Evolutionary conservation across 73 alveolate species (phyloP).

Genomic region (Tetrahymena thermophila): DNA sequence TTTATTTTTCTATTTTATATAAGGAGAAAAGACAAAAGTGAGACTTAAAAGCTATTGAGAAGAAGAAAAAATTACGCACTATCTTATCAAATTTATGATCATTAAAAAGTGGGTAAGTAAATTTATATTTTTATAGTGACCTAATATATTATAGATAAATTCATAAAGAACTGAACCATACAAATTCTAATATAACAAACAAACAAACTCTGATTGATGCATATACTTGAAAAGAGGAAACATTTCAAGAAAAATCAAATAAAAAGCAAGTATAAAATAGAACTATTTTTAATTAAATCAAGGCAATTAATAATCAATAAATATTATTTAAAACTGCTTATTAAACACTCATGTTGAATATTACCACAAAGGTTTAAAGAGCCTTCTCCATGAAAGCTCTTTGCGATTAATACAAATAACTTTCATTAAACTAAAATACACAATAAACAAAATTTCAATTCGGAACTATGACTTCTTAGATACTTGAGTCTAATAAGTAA

Average conservation of each 20-base stretch:
- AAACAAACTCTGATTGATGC: not conserved
- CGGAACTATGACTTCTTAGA: not conserved
- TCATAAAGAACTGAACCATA: not conserved
- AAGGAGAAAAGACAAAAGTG: not conserved
- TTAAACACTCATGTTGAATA: not conserved
- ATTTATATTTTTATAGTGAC: not conserved
- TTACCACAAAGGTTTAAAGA: not conserved
- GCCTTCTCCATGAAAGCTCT: not conserved
- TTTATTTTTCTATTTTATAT: not conserved
- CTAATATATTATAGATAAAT: not conserved
- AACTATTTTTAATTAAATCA: not conserved
- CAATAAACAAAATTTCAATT: too few species aligned
- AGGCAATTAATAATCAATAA: not conserved
- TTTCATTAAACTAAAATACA: not conserved
- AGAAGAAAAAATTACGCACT: not conserved
- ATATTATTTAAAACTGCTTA: not conserved
- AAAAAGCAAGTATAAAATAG: not conserved
- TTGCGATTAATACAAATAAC: not conserved
- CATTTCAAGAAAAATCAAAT: not conserved
- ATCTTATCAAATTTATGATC: not conserved
- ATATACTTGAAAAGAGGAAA: not conserved
- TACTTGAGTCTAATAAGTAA: not conserved
- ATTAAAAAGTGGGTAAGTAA: not conserved
- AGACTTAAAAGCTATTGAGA: not conserved
- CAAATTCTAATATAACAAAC: not conserved